Evolutionary conservation across 2,329 filamentous ascomycete species (phyloP), one percentile per base, ranked within the genome.

Genomic region (Diaporthe sp.): DNA sequence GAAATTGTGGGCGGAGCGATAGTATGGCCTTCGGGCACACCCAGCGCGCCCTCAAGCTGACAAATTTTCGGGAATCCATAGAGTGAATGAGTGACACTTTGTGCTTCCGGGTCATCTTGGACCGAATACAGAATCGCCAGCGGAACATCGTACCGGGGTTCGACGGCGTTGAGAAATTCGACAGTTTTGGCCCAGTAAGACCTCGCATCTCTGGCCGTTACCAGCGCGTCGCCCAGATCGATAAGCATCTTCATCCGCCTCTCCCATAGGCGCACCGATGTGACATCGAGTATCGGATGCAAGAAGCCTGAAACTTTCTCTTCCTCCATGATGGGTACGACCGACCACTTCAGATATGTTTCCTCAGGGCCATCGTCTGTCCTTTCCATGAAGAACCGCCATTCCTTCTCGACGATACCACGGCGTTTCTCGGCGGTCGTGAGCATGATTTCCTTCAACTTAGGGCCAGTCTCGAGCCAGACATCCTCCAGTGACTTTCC

Each of bases 401-500:
- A 85, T 73, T 88, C 86, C 51, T 87, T 84, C 75, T 88, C 85
- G 39, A 83, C 79, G 44, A 81, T 82, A 4, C 82, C 79, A 39
- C 79, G 78, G 72, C 84, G 79, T 75, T 82, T 82, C 72, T 81
- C 75, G 22, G 81, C 77, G 76, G 80, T 83, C 74, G 80, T 80
- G 42, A 80, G 76, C 84, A 88, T 85, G 8, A 82, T 82, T 34
- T 83, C 80, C 75, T 84, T 85, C 25, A 88, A 78, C 59, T 79
- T 80, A 44, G 79, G 77, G 65, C 82, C 82, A 15, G 82, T 82
- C 77, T 93, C 91, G 5, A 86, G 84, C 92, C 92, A 94, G 5
- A 90, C 89, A 53, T 91, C 87, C 37, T 86, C 85, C 76, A 93
- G 83, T 37, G 87, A 87, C 79, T 89, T 88, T 2, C 93, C 93